Base-by-base conservation (phyloP, 1,284 basidiomycete genomes). In the Ceratobasidium sp. region DNA sequence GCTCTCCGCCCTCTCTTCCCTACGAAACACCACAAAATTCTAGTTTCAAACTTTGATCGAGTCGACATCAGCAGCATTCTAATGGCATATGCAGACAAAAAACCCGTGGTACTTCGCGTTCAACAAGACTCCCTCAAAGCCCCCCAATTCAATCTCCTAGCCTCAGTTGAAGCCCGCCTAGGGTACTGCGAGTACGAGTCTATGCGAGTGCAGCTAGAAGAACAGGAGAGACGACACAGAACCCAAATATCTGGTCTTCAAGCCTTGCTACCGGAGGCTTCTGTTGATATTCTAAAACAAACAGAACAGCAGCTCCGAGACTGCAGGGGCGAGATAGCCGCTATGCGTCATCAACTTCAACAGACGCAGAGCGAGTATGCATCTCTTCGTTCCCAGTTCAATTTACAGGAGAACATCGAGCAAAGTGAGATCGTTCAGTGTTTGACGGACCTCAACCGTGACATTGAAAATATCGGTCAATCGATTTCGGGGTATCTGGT, bases 141-240 rank as follows among this genome's bases (percentile, higher is more conserved):
- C 26, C 49, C 63, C 4, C 63, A 30, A 9, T 11, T 35, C 49
- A 35, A 66, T 13, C 9, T 66, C 8, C 47, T 18, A 6, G 23
- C 41, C 28, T 47, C 41, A 35, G 52, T 66, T 23, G 63, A 66
- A 38, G 63, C 35, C 2, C 28, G 38, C 23, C 26, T 66, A 47
- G 63, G 63, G 21, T 66, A 66, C 49, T 52, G 18, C 21, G 63
- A 66, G 18, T 18, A 38, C 7, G 38, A 66, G 14, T 66, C 63
- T 8, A 11, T 66, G n/a, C 63, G 26, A 21, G 35, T 26, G 23
- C 43, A 21, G 16, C 2, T 57, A 1, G 41, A 70, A 16, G 41
- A 58, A 49, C 35, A 70, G 14, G 21, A 28, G 9, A n/a, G 26
- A 23, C 43, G 14, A 28, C 49, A 63, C 61, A 30, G 47, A 46